phyloP scores from a whole-genome alignment of 75 land plant genomes.

The Selaginella tamariscina region DNA sequence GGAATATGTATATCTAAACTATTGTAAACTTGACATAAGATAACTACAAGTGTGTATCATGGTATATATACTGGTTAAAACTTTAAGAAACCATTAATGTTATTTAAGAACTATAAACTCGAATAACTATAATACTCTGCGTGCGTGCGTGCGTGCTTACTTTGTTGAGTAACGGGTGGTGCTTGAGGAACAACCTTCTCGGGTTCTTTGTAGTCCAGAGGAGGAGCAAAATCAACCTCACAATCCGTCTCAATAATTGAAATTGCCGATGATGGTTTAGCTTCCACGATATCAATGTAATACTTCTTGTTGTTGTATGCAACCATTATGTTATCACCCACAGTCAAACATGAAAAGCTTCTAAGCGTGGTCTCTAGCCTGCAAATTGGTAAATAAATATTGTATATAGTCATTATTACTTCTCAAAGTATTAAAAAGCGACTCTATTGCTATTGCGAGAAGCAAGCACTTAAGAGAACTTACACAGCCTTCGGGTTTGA shows the following conservation, averaged over 20 bases:
- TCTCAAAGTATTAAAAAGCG: constrained; percentile 3
- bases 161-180: no score
- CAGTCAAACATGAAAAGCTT: constrained; percentile 42
- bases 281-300: constrained; percentile 40
- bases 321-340: constrained; percentile 38
- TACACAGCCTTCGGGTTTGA: constrained; percentile 23
- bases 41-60: no score
- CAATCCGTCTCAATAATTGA: constrained; percentile 51
- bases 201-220: constrained; percentile 51
- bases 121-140: no score
- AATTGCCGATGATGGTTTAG: constrained; percentile 37
- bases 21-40: no score
- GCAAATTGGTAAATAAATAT: constrained; percentile 15
- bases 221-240: constrained; percentile 62
- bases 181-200: constrained; percentile 21
- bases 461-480: constrained; percentile 8
- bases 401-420: not conserved
- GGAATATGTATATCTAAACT: no score
- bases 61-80: no score
- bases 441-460: not conserved
- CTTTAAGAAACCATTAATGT: no score
- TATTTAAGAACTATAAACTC: no score
- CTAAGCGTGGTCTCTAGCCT: constrained; percentile 42
- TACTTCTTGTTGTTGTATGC: constrained; percentile 38
- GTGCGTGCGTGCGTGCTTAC: no score